Evolutionary conservation across 2,329 filamentous ascomycete genomes (phyloP).

Genomic region (Monilinia vaccinii-corymbosi): DNA sequence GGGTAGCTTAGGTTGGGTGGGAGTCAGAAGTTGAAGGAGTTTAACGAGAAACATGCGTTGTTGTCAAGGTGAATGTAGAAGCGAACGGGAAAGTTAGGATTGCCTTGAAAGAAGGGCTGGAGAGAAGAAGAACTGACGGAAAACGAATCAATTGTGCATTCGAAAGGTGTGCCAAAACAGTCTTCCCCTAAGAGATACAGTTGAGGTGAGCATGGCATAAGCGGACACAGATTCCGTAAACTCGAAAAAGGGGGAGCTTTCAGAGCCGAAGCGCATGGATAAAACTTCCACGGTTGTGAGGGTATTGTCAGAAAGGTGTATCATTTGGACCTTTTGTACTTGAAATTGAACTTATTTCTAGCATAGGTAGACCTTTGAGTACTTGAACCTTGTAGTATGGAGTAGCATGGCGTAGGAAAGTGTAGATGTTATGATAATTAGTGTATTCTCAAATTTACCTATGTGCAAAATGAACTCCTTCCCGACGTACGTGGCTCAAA

Average conservation of each 20-base stretch:
- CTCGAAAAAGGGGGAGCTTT: background rate
- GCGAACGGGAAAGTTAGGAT: background rate
- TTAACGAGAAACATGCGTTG: background rate
- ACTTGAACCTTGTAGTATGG: background rate
- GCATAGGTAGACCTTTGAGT: background rate
- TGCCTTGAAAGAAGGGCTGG: too few relatives aligned
- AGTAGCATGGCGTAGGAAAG: too few relatives aligned
- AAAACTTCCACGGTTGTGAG: too few relatives aligned
- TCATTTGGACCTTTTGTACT: background rate
- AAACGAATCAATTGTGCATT: too few relatives aligned
- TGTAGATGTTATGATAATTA: background rate
- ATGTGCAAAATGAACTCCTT: background rate
- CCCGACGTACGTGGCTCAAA: background rate
- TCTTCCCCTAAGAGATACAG: background rate
- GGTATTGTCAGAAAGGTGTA: background rate
- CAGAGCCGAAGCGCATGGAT: too few relatives aligned
- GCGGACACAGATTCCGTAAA: background rate
- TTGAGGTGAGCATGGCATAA: background rate
- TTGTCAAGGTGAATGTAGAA: background rate
- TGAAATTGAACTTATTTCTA: background rate
- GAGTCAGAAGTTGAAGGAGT: background rate
- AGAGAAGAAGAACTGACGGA: too few relatives aligned
- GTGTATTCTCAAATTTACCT: background rate
- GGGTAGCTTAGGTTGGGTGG: background rate
- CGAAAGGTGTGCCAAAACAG: background rate